Evolutionary conservation across 306 rosid species (phyloP).

Genomic region (Crotalaria pallida): DNA sequence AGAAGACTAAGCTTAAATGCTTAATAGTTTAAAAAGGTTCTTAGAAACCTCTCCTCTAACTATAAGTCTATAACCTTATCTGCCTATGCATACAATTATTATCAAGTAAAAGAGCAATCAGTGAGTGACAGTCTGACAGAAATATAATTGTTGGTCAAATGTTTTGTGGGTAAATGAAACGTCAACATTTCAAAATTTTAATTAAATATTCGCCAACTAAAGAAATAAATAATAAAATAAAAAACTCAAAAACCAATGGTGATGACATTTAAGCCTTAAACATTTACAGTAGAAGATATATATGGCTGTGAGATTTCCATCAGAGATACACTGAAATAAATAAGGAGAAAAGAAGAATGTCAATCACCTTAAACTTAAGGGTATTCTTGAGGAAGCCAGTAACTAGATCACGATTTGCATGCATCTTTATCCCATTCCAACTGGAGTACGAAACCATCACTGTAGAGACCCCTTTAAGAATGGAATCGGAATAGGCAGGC

Average conservation of each 20-base stretch:
- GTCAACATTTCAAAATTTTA: neutral
- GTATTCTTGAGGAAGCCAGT: conserved; percentile 66
- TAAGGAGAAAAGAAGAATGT: neutral
- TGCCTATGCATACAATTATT: neutral
- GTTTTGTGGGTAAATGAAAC: neutral
- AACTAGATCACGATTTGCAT: conserved; percentile 68
- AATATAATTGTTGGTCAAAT: neutral
- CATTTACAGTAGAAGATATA: neutral
- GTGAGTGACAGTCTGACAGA: neutral
- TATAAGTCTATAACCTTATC: neutral
- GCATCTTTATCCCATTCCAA: conserved; percentile 96
- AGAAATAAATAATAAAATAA: neutral
- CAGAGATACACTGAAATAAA: too few species aligned
- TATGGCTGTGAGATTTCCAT: neutral
- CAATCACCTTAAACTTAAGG: conserved; percentile 79
- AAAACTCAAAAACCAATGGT: neutral
- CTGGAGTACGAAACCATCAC: conserved; percentile 93
- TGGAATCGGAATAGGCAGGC: conserved; percentile 88
- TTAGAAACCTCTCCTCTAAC: neutral
- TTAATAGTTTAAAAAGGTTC: neutral
- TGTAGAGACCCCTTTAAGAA: conserved; percentile 80
- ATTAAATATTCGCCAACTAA: neutral
- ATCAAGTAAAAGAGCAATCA: neutral
- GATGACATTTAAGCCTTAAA: neutral
- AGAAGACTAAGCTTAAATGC: neutral